phyloP scores from a whole-genome alignment of 2,329 filamentous ascomycete genomes.

The Biscogniauxia sp. region DNA sequence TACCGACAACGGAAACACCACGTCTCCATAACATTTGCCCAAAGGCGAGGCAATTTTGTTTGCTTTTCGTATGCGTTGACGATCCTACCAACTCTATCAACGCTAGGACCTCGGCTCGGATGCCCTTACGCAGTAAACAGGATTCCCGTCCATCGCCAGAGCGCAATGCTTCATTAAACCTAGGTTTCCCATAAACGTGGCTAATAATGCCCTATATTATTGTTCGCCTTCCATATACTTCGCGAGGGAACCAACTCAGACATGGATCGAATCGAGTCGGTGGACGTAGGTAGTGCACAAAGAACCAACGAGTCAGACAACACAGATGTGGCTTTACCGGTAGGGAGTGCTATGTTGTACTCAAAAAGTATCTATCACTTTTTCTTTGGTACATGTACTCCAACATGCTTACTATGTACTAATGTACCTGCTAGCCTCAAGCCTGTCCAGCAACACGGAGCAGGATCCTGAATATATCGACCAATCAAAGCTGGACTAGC shows the following conservation, averaged over 20 bases:
- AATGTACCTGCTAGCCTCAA: too few relatives aligned
- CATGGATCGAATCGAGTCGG: not conserved
- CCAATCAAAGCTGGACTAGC: not conserved
- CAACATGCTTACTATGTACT: not conserved
- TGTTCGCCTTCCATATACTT: not conserved
- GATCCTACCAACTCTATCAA: not conserved
- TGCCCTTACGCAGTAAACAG: too few relatives aligned
- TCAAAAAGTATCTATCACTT: not conserved
- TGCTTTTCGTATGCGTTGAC: not conserved
- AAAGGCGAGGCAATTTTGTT: not conserved
- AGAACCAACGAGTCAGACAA: not conserved
- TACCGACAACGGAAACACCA: too few relatives aligned
- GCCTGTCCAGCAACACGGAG: not conserved
- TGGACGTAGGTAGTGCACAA: not conserved
- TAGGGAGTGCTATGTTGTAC: not conserved
- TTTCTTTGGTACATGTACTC: conserved; percentile 1
- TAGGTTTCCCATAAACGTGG: not conserved
- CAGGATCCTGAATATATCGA: not conserved
- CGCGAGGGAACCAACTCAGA: not conserved
- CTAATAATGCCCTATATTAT: not conserved
- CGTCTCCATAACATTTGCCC: too few relatives aligned
- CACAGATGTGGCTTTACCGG: not conserved
- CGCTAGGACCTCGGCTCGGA: not conserved
- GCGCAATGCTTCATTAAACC: too few relatives aligned
- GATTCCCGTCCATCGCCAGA: too few relatives aligned